These are phyloP conservation scores for Diaporthe australafricana DNA, from an alignment of 2,329 filamentous ascomycete genomes.

Conservation along the genomic window DNA sequence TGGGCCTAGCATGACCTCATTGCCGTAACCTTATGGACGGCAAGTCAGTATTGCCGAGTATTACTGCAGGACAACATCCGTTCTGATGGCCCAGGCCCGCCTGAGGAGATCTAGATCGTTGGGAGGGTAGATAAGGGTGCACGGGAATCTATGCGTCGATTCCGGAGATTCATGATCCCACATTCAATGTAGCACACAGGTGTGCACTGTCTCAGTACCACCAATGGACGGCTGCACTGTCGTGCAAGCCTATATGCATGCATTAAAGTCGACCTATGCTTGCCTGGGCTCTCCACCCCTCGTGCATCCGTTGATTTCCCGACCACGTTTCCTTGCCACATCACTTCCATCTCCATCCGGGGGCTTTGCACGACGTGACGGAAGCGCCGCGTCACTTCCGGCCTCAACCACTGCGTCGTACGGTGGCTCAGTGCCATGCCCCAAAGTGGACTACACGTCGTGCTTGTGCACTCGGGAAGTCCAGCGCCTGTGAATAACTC, in stretches of 20 bases:
- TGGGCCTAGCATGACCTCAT: slow-evolving; percentile 20
- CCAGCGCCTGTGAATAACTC: neutral
- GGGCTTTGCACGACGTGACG: neutral
- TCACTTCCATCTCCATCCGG: neutral
- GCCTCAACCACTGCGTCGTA: neutral
- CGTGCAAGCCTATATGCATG: neutral
- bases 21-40: neutral
- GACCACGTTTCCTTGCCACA: slow-evolving; percentile 5
- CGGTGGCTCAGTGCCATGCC: neutral
- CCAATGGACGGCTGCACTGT: neutral
- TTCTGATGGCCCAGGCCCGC: neutral
- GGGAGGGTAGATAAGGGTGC: neutral
- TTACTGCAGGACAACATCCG: slow-evolving; percentile 18
- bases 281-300: slow-evolving; percentile 7
- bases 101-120: neutral
- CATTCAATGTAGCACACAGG: slow-evolving; percentile 15
- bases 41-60: slow-evolving; percentile 18
- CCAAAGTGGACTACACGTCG: neutral
- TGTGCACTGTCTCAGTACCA: slow-evolving; percentile 11
- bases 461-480: neutral
- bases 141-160: slow-evolving; percentile 1
- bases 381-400: neutral
- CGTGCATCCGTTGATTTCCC: slow-evolving; percentile 9
- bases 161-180: slow-evolving; percentile 7
- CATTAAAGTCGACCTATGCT: slow-evolving; percentile 22